phyloP scores from a whole-genome alignment of 2,329 filamentous ascomycete species.

The Stachybotrys chlorohalonatus region DNA sequence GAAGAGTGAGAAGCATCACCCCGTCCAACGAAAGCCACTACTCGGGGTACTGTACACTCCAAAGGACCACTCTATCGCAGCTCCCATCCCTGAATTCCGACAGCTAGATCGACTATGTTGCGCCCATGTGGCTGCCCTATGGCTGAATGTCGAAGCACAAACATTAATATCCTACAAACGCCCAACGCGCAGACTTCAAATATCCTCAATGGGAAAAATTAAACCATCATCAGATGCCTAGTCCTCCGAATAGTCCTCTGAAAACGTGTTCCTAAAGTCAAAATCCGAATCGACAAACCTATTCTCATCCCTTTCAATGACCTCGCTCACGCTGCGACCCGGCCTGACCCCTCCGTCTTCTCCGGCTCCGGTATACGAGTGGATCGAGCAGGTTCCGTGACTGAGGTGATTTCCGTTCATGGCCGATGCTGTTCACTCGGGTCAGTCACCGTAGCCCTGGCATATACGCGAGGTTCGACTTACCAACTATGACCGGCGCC shows the following conservation, averaged over 20 bases:
- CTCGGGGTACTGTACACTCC: no score
- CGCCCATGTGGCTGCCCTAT: no score
- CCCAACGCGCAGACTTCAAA: background rate
- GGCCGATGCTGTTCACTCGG: constrained; percentile 53
- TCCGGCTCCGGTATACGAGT: constrained; percentile 63
- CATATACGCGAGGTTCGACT: constrained; percentile 14
- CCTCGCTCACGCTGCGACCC: constrained; percentile 51
- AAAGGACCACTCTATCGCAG: no score
- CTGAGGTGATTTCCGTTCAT: constrained; percentile 73
- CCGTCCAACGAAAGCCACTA: no score
- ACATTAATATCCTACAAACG: background rate
- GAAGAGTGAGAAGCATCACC: no score
- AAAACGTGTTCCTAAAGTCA: background rate
- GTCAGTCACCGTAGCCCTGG: background rate
- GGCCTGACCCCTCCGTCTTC: constrained; percentile 54
- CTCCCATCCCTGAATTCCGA: no score
- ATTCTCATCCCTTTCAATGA: constrained; percentile 28
- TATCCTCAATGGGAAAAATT: background rate
- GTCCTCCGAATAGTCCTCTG: background rate
- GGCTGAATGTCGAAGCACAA: no score
- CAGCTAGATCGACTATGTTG: no score
- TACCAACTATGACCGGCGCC: constrained; percentile 66
- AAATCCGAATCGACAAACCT: background rate
- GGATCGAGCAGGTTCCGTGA: constrained; percentile 66
- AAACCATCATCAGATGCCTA: background rate